A percentile compares a stretch with the other conserved stretches of the same genome.
phyloP scores from a whole-genome alignment of 108 stramenopile species.

The Asterionellopsis glacialis region DNA sequence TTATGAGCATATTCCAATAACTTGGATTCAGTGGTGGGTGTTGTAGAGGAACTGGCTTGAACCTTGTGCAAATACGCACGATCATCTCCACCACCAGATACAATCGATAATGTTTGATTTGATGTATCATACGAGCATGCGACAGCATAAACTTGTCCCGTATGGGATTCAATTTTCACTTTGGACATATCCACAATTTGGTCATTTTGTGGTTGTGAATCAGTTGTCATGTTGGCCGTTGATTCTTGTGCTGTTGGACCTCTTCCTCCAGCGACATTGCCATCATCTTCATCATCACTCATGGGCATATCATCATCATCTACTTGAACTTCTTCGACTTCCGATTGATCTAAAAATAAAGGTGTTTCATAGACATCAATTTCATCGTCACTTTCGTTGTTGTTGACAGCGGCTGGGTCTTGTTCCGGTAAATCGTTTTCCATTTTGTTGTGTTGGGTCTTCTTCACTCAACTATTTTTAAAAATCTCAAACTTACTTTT shows the following conservation, averaged over 20 bases:
- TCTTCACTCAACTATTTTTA: no score
- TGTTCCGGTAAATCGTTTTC: no score
- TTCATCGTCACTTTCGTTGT: conserved; percentile 27
- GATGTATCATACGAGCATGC: conserved; percentile 46
- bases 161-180: conserved; percentile 45
- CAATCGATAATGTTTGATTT: conserved; percentile 35
- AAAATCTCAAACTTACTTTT: no score
- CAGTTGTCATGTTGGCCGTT: neutral
- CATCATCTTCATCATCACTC: conserved; percentile 66
- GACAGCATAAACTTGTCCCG: conserved; percentile 66
- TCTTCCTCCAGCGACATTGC: conserved; percentile 5
- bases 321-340: conserved; percentile 73
- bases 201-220: conserved; percentile 2
- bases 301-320: conserved; percentile 58
- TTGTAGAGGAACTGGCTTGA: conserved; percentile 2
- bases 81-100: conserved; percentile 93
- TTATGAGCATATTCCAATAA: conserved; percentile 64
- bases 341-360: conserved; percentile 62
- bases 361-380: conserved; percentile 31
- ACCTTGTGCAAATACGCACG: conserved; percentile 76
- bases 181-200: conserved; percentile 56
- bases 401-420: neutral
- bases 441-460: no score
- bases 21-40: conserved; percentile 12
- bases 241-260: no score